These are phyloP conservation scores for Herpetomonas tarakana DNA, from an alignment of 208 protist species.

Conservation along the genomic window DNA sequence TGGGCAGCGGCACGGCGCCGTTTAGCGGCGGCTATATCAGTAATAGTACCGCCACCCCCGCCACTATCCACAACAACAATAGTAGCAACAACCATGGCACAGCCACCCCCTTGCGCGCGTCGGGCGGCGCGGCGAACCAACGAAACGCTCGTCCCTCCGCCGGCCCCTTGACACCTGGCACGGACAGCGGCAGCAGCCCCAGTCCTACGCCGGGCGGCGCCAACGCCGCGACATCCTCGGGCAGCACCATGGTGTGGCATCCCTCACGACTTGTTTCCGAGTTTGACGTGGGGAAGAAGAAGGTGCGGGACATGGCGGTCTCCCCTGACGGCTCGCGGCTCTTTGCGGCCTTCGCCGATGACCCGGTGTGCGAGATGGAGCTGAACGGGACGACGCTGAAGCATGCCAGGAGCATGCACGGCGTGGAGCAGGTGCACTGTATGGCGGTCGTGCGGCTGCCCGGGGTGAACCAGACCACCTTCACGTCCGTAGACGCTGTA, in stretches of 20 bases:
- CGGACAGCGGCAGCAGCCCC: no score
- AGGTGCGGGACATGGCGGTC: constrained; percentile 60
- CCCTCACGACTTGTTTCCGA: neutral
- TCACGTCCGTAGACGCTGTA: constrained; percentile 46
- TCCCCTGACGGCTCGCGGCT: constrained; percentile 59
- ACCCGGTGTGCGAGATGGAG: constrained; percentile 56
- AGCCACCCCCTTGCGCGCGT: no score
- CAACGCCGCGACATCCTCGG: no score
- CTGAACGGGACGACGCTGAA: constrained; percentile 55
- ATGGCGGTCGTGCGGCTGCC: constrained; percentile 78
- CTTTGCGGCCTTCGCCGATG: constrained; percentile 75
- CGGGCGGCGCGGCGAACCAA: no score
- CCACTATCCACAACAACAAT: no score
- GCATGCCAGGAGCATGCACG: constrained; percentile 37
- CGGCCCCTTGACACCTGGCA: no score
- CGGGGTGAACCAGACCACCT: constrained; percentile 45
- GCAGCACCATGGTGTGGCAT: neutral
- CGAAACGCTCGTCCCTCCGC: no score
- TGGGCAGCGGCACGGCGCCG: no score
- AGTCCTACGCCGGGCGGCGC: no score
- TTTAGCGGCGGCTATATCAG: no score
- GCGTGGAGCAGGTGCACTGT: constrained; percentile 78
- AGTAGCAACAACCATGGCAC: no score
- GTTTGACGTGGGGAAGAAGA: constrained; percentile 14
- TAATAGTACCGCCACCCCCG: no score